Base-by-base conservation (phyloP, 352 stramenopile species). In the Pythium oligandrum region DNA sequence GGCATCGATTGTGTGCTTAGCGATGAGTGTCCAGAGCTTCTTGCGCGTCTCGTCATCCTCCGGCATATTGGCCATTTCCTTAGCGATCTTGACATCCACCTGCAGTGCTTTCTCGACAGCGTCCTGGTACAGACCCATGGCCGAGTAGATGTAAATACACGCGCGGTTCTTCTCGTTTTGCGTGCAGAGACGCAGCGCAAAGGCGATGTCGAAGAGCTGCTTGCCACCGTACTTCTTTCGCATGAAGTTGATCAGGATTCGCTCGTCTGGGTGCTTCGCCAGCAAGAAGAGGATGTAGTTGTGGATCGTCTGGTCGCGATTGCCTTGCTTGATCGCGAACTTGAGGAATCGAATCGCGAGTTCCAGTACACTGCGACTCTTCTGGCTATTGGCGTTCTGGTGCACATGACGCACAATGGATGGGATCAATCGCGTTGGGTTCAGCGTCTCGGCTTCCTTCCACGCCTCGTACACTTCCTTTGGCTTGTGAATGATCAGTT, bases 71-170 rank as follows among this genome's bases (percentile, higher is more conserved):
- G 92, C 89, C 76, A 96, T 96, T 59, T 93, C 78, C 61, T 97
- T 97, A 5, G 92, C 92, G 48, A 98, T 95, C 59, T 96, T 90
- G n/a, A 96, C 78, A 63, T 94, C 86, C 12, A 93, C 84, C 66
- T 95, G 85, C 9, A 96, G 68, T 2, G 86, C 86, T 48, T 96
- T 94, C 54, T 95, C 86, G 3, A 98, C 90, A 1, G 91, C 91
- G 44, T 98, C 90, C 45, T 97, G 86, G 63, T 88, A 97, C 30
- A 97, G 55, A 0, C 85, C 86, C 86, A 98, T 96, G 12, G 86
- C 85, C 10, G 88, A 95, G 66, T 98, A 98, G 44, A 98, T 97
- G 69, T 97, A 95, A 44, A 98, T 96, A 64, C 88, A 97, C 26
- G 91, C 90, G 48, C 83, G 86, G 51, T 93, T 95, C 68, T 96